phyloP scores from a whole-genome alignment of 179 eudicot species.

The Monotropa hypopitys region DNA sequence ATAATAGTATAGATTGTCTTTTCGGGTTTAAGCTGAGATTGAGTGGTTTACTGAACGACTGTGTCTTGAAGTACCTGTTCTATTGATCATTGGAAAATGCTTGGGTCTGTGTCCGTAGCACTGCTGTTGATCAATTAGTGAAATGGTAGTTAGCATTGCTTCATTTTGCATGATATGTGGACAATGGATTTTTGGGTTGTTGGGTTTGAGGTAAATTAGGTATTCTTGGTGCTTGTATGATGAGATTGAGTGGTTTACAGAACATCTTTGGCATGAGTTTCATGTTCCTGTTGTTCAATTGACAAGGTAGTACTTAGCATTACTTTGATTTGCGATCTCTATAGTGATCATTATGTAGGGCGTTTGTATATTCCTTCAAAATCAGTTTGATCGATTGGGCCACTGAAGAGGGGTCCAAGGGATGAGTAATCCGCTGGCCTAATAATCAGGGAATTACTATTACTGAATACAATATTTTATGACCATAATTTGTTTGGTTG shows the following conservation, averaged over 20 bases:
- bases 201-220: background rate
- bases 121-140: background rate
- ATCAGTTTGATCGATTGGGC: background rate
- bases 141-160: background rate
- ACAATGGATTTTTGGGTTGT: background rate
- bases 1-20: too few species aligned
- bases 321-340: background rate
- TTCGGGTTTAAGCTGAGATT: conserved; percentile 3
- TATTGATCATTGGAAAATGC: too few species aligned
- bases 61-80: too few species aligned
- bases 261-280: background rate
- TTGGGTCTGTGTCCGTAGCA: background rate
- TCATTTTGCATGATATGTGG: background rate
- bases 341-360: background rate
- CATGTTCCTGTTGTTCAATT: background rate
- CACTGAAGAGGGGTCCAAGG: too few species aligned
- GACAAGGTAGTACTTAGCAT: background rate
- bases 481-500: background rate
- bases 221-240: background rate
- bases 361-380: background rate
- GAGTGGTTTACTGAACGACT: background rate
- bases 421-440: background rate
- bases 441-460: background rate
- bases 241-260: background rate
- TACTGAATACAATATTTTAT: background rate